A percentile compares a stretch with the other conserved stretches of the same genome.
phyloP scores from a whole-genome alignment of 2,329 filamentous ascomycete genomes.

The Pyrenochaeta sp. region DNA sequence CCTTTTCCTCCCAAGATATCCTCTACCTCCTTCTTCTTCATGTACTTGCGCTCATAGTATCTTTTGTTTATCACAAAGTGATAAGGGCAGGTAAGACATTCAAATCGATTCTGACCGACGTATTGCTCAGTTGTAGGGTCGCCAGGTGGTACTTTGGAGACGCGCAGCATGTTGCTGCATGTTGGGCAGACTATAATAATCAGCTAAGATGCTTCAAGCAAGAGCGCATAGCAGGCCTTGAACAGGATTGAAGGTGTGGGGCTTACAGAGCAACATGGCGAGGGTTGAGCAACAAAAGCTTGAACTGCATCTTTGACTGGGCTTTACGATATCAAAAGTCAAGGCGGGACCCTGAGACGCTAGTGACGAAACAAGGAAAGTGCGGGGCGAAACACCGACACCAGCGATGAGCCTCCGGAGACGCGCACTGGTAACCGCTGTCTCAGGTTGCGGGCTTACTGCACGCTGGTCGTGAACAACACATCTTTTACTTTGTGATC shows the following conservation, averaged over 20 bases:
- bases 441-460: constrained; percentile 25
- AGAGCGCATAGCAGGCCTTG: neutral
- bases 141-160: constrained; percentile 60
- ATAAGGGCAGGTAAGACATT: constrained; percentile 95
- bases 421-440: constrained; percentile 21
- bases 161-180: constrained; percentile 84
- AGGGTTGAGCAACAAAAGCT: constrained; percentile 5
- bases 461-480: constrained; percentile 13
- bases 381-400: constrained; percentile 30
- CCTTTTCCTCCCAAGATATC: constrained; percentile 89
- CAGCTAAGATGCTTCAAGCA: neutral
- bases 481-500: neutral
- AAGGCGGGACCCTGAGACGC: constrained; percentile 32
- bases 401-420: constrained; percentile 20
- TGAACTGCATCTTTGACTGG: neutral
- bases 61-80: constrained; percentile 81
- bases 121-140: constrained; percentile 50
- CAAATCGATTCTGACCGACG: constrained; percentile 76
- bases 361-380: constrained; percentile 30
- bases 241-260: neutral
- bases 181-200: constrained; percentile 72
- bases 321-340: constrained; percentile 32
- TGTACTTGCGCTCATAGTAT: constrained; percentile 81
- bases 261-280: constrained; percentile 72
- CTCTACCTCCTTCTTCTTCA: constrained; percentile 87